phyloP scores from a whole-genome alignment of 2,329 filamentous ascomycete genomes.

The Xylariaceae sp. region DNA sequence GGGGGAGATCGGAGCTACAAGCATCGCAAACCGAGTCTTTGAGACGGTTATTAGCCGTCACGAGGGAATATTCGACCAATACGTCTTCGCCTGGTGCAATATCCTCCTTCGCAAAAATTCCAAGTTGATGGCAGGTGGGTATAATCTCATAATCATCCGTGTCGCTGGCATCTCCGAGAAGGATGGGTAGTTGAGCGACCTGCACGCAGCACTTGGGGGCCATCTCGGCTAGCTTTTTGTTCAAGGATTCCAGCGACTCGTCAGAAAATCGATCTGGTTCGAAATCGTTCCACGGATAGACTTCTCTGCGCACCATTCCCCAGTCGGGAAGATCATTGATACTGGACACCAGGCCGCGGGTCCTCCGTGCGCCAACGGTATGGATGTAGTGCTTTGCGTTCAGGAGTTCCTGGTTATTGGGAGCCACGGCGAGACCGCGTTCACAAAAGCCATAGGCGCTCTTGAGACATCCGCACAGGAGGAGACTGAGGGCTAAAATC shows the following conservation, averaged over 20 bases:
- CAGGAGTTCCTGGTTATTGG: constrained; percentile 61
- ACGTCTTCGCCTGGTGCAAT: constrained; percentile 78
- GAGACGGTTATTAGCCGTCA: constrained; percentile 87
- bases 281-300: constrained; percentile 73
- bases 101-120: constrained; percentile 85
- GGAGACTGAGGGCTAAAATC: constrained; percentile 61
- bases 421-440: constrained; percentile 62
- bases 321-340: constrained; percentile 68
- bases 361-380: constrained; percentile 55
- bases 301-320: constrained; percentile 71
- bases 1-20: constrained; percentile 76
- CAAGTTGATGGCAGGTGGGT: constrained; percentile 75
- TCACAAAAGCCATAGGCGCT: constrained; percentile 71
- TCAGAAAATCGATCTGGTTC: constrained; percentile 74
- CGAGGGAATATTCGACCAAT: constrained; percentile 79
- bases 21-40: constrained; percentile 90
- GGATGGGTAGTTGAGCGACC: constrained; percentile 74
- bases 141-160: constrained; percentile 57
- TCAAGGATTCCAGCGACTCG: constrained; percentile 74
- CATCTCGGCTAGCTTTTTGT: constrained; percentile 68
- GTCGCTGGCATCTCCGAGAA: constrained; percentile 63
- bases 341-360: constrained; percentile 54
- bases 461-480: constrained; percentile 71
- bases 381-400: constrained; percentile 60
- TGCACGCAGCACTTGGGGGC: constrained; percentile 84